Conservation (phyloP, 495 filamentous ascomycete species). For the Aspergillus ostianus region DNA sequence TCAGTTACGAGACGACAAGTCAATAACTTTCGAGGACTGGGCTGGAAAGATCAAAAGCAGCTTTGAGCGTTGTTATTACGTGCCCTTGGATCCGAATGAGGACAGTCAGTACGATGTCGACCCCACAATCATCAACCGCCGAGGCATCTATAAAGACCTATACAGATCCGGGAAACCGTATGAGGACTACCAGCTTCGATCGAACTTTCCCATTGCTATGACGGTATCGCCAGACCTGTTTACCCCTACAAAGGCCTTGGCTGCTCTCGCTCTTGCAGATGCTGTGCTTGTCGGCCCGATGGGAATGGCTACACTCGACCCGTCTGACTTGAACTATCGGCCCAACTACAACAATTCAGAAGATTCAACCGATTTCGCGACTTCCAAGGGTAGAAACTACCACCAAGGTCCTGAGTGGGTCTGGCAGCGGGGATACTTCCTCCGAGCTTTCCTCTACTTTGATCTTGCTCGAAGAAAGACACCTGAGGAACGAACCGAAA, state of each 20-base stretch:
- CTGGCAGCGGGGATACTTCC: conserved; percentile 96
- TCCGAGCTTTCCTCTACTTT: conserved; percentile 86
- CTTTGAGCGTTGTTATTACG: conserved; percentile 88
- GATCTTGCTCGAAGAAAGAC: conserved; percentile 72
- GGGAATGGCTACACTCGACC: conserved; percentile 95
- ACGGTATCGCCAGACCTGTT: conserved; percentile 89
- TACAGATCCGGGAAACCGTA: conserved; percentile 90
- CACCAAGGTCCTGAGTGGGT: conserved; percentile 99
- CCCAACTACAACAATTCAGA: conserved; percentile 94
- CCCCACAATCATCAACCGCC: conserved; percentile 71
- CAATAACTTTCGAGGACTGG: conserved; percentile 78
- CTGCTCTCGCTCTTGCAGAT: conserved; percentile 77
- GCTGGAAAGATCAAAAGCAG: conserved; percentile 74
- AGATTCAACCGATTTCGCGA: conserved; percentile 84
- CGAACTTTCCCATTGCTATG: conserved; percentile 97
- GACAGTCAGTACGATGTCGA: conserved; percentile 80
- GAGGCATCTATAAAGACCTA: conserved; percentile 97
- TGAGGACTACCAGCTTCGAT: conserved; percentile 94
- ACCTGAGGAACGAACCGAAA: conserved; percentile 67
- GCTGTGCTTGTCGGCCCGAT: conserved; percentile 76
- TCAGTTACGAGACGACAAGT: conserved; percentile 49
- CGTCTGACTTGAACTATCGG: conserved; percentile 85
- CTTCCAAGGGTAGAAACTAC: conserved; percentile 92
- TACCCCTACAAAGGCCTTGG: conserved; percentile 68
- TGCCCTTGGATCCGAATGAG: conserved; percentile 66